These are phyloP conservation scores for Hansfordia pulvinata DNA, from an alignment of 2,329 filamentous ascomycete species.

Conservation along the genomic window DNA sequence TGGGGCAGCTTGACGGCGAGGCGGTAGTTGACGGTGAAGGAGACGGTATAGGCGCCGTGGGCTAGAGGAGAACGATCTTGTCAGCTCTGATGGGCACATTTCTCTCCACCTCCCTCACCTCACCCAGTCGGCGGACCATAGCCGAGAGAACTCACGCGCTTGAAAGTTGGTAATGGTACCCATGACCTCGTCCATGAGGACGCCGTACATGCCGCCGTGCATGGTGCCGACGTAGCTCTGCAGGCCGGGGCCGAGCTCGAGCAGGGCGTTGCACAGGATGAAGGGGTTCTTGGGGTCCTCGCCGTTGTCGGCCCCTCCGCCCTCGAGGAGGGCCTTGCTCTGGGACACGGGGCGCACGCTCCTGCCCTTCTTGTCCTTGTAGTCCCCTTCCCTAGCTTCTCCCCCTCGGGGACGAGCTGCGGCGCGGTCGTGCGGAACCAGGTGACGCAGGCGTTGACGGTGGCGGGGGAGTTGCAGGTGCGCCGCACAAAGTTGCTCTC, in stretches of 20 bases:
- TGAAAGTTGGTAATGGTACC: slow-evolving; percentile 15
- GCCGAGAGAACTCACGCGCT: slow-evolving; percentile 8
- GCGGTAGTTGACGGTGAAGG: slow-evolving; percentile 12
- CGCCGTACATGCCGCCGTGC: slow-evolving; percentile 14
- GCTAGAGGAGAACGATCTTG: no score
- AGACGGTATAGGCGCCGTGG: slow-evolving; percentile 12
- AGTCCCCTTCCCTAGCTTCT: slow-evolving; percentile 3
- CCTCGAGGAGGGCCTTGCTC: slow-evolving; percentile 4
- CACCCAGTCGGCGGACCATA: no score
- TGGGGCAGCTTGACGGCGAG: slow-evolving; percentile 11
- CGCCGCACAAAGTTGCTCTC: slow-evolving; percentile 13
- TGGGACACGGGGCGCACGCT: slow-evolving; percentile 3
- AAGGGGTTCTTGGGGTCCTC: slow-evolving; percentile 13
- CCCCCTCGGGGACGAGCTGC: neutral
- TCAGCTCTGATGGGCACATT: no score
- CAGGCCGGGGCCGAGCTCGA: slow-evolving; percentile 11
- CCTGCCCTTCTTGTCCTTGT: slow-evolving; percentile 1
- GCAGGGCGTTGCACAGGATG: slow-evolving; percentile 11
- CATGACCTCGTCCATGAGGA: slow-evolving; percentile 17
- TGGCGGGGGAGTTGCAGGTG: slow-evolving; percentile 11
- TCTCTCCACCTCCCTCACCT: no score
- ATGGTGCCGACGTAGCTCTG: slow-evolving; percentile 12
- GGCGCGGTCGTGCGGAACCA: slow-evolving; percentile 6
- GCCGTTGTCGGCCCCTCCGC: slow-evolving; percentile 7
- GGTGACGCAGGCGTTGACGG: slow-evolving; percentile 12